Evolutionary conservation across 2,329 filamentous ascomycete genomes (phyloP).

Genomic region (Cyphellophora attinorum): DNA sequence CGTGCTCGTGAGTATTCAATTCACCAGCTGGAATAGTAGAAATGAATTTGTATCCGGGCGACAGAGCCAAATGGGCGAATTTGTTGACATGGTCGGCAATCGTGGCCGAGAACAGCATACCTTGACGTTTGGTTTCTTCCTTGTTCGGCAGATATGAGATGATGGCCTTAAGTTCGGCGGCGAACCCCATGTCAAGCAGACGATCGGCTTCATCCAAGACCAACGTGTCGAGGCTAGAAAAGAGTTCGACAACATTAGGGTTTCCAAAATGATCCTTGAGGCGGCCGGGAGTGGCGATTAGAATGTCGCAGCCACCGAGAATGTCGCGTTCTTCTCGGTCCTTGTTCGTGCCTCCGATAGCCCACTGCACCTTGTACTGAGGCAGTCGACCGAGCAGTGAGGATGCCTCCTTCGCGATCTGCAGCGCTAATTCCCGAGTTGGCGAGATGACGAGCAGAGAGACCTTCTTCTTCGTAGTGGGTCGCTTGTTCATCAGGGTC

Average conservation of each 20-base stretch:
- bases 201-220: slow-evolving; percentile 55
- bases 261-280: slow-evolving; percentile 38
- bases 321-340: slow-evolving; percentile 55
- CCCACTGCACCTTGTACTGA: slow-evolving; percentile 49
- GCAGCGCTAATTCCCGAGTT: slow-evolving; percentile 39
- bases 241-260: slow-evolving; percentile 21
- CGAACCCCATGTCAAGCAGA: slow-evolving; percentile 54
- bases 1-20: slow-evolving; percentile 67
- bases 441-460: slow-evolving; percentile 29
- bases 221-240: slow-evolving; percentile 37
- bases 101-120: slow-evolving; percentile 90
- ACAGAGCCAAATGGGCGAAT: slow-evolving; percentile 69
- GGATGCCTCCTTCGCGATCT: slow-evolving; percentile 46
- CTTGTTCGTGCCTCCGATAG: slow-evolving; percentile 90
- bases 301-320: slow-evolving; percentile 43
- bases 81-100: slow-evolving; percentile 74
- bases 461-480: slow-evolving; percentile 8
- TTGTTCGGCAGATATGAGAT: slow-evolving; percentile 42
- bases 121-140: slow-evolving; percentile 58
- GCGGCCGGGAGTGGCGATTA: slow-evolving; percentile 40
- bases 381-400: slow-evolving; percentile 27
- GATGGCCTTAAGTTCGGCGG: slow-evolving; percentile 43
- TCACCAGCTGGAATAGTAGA: slow-evolving; percentile 81
- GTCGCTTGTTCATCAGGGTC: slow-evolving; percentile 45
- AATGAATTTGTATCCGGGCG: slow-evolving; percentile 76